A percentile compares a stretch with the other conserved stretches of the same genome.
Conservation (phyloP, 164 flowering plant genomes). For the Vitis rupestris region DNA sequence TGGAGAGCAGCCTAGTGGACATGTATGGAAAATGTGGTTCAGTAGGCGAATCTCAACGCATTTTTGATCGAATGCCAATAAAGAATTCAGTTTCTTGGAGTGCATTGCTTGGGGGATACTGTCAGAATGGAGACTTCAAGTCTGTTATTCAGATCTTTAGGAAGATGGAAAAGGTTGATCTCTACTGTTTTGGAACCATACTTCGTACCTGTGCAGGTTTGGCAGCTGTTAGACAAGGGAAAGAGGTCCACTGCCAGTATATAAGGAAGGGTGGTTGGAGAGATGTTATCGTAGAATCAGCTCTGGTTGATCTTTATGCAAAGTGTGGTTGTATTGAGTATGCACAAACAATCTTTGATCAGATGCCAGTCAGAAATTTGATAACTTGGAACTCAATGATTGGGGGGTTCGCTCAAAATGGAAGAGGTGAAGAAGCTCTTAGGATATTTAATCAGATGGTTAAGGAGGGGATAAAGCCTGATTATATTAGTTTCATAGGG, state of each 20-base stretch:
- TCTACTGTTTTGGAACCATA: conserved; percentile 74
- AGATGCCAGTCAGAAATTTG: conserved; percentile 49
- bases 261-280: conserved; percentile 57
- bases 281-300: conserved; percentile 79
- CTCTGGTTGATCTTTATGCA: conserved; percentile 85
- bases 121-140: conserved; percentile 59
- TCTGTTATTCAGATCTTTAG: conserved; percentile 59
- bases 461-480: conserved; percentile 52
- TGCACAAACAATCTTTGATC: conserved; percentile 47
- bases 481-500: conserved; percentile 69
- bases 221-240: conserved; percentile 69
- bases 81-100: conserved; percentile 78
- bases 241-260: conserved; percentile 86
- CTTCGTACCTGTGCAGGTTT: conserved; percentile 86
- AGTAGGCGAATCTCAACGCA: conserved; percentile 41
- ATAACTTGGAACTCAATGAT: conserved; percentile 93
- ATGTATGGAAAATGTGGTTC: conserved; percentile 87
- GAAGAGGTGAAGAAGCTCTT: conserved; percentile 65
- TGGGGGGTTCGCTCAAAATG: conserved; percentile 82
- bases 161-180: conserved; percentile 43
- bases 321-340: conserved; percentile 72
- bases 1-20: conserved; percentile 82
- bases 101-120: conserved; percentile 74
- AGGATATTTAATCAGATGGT: conserved; percentile 56
- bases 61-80: conserved; percentile 62